A percentile compares a stretch with the other conserved stretches of the same genome.
Conservation (phyloP, 495 filamentous ascomycete species). For the Penicillium arizonense region DNA sequence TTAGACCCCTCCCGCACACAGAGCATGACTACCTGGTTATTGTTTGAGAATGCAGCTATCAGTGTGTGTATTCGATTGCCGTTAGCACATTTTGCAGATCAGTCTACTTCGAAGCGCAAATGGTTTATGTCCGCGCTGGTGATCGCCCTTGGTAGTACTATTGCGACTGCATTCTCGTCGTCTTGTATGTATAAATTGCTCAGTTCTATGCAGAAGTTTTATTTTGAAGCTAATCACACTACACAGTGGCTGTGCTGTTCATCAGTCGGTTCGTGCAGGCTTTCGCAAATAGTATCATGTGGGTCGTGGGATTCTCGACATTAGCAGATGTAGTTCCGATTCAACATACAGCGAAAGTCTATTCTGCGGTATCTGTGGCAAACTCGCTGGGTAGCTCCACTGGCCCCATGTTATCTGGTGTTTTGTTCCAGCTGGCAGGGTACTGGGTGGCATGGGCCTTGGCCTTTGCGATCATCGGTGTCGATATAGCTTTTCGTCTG, state of each 20-base stretch:
- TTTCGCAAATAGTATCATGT: slow-evolving; percentile 19
- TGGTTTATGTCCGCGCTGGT: too few species aligned
- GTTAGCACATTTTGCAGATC: slow-evolving; percentile 17
- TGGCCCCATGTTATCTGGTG: slow-evolving; percentile 21
- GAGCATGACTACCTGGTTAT: slow-evolving; percentile 14
- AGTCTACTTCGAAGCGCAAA: slow-evolving; percentile 2
- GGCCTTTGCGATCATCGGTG: slow-evolving; percentile 12
- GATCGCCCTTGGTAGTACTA: slow-evolving; percentile 6
- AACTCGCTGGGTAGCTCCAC: slow-evolving; percentile 17
- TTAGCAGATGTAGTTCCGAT: slow-evolving; percentile 22
- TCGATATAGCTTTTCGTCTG: slow-evolving; percentile 28
- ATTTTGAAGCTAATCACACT: slow-evolving; percentile 1
- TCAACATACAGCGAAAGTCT: slow-evolving; percentile 16
- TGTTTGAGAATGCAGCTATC: slow-evolving; percentile 16
- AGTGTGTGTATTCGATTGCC: slow-evolving; percentile 12
- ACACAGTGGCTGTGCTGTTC: slow-evolving; percentile 22
- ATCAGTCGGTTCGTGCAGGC: slow-evolving; percentile 27
- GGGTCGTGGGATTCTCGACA: slow-evolving; percentile 28
- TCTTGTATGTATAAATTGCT: slow-evolving; percentile 6
- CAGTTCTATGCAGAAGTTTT: slow-evolving; percentile 1
- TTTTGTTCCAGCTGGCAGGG: slow-evolving; percentile 20
- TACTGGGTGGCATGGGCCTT: slow-evolving; percentile 30
- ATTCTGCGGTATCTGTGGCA: not conserved
- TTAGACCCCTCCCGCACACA: slow-evolving; percentile 11
- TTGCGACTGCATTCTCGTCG: slow-evolving; percentile 8